Base-by-base conservation (phyloP, 768 basidiomycete species). In the Amanita rubescens region DNA sequence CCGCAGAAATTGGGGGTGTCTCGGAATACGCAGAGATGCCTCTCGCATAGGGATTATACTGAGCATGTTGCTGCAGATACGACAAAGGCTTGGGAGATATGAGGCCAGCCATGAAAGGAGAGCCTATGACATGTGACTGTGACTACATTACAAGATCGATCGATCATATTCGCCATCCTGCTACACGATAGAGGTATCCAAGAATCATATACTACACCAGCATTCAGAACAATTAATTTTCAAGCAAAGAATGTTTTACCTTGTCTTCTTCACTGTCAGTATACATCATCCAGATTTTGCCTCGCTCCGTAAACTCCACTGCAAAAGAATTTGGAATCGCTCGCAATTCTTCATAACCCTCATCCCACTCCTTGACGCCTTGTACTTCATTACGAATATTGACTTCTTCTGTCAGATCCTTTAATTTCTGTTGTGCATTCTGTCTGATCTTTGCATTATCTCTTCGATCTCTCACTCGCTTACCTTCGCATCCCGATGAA, bases 301-400 rank as follows among this genome's bases (percentile, higher is more conserved):
- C 70, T 5, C 64, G 75, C 52, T 77, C 73, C 33, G 69, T 71
- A 62, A 85, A 84, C 55, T 82, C 82, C 24, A 86, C 66, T 2
- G 78, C 85, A 66, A 87, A 85, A 0, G 85, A 83, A 54, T 81
- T 72, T 3, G 81, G 75, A 48, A 87, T 84, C 9, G 83, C 76
- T 61, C 81, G 75, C 32, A 87, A 64, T 43, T 84, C 81, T 53
- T 86, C 84, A 54, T 79, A 84, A 5, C 84, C 84, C 52, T 86
- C 80, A 52, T 78, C 71, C 78, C 82, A 84, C 59, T 86, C 85
- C 54, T 73, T 72, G 49, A 85, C 57, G 8, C 67, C 76, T 42
- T 64, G 67, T 14, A 83, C 61, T 8, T 70, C 67, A 8, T 76
- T 77, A 4, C 73, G 70, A 38, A 86, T 64, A 34, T 75, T 64